Evolutionary conservation across 805 yeast species (phyloP).

Genomic region (Kregervanrija fluxuum): DNA sequence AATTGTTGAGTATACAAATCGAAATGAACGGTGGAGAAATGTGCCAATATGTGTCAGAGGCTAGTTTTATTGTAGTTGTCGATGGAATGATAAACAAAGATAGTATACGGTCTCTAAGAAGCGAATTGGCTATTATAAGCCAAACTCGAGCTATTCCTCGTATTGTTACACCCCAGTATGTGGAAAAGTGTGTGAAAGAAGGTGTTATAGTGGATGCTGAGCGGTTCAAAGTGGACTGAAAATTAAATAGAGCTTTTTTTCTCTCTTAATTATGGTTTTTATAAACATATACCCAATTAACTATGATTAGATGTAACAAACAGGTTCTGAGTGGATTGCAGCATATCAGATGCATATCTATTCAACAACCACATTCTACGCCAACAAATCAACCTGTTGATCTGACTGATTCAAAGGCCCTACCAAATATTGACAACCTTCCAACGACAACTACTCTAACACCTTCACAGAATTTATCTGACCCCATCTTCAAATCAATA

Average conservation of each 20-base stretch:
- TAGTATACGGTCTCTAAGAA: too few relatives aligned
- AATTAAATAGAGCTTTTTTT: too few relatives aligned
- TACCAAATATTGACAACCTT: not conserved
- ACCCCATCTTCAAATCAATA: conserved; percentile 33
- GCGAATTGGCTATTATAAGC: too few relatives aligned
- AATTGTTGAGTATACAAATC: conserved; percentile 2
- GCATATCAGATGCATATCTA: conserved; percentile 10
- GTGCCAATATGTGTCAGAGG: conserved; percentile 20
- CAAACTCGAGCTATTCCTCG: not conserved
- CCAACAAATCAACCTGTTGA: conserved; percentile 8
- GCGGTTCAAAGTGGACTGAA: not conserved
- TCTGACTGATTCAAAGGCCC: conserved; percentile 10
- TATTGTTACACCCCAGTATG: conserved; percentile 1
- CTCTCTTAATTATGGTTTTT: not conserved
- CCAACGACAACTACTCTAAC: not conserved
- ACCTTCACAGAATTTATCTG: conserved; percentile 2
- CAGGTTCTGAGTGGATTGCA: too few relatives aligned
- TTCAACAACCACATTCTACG: conserved; percentile 11
- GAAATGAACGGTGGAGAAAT: conserved; percentile 34
- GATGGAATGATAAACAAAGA: too few relatives aligned
- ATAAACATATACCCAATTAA: conserved; percentile 1
- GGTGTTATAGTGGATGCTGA: conserved; percentile 2
- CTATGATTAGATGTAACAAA: too few relatives aligned
- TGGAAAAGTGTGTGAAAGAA: conserved; percentile 5
- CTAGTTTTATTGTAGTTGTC: conserved; percentile 33